Percentiles rank a stretch among this genome's conserved stretches.
These are phyloP conservation scores for Fomitiporia mediterranea DNA, from an alignment of 1,284 basidiomycete species.

Conservation along the genomic window DNA sequence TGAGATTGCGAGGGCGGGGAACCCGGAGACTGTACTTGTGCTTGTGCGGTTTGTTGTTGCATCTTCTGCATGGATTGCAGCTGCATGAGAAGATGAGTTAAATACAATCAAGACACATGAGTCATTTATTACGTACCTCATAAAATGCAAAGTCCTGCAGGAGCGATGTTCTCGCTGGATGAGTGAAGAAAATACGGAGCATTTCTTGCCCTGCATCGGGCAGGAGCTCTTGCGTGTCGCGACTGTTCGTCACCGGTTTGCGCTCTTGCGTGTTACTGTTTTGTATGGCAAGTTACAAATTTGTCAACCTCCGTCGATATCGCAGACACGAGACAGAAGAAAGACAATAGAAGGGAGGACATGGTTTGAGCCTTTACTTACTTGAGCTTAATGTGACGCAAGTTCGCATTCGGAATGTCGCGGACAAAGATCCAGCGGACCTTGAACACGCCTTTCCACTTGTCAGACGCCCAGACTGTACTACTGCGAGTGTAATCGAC, in stretches of 20 bases:
- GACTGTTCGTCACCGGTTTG: slow-evolving; percentile 93
- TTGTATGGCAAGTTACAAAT: slow-evolving; percentile 23
- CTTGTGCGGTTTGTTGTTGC: slow-evolving; percentile 40
- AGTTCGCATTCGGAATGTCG: slow-evolving; percentile 84
- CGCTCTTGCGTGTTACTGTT: slow-evolving; percentile 90
- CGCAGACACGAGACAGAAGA: slow-evolving; percentile 6
- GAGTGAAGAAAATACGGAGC: slow-evolving; percentile 88
- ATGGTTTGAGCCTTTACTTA: slow-evolving; percentile 31
- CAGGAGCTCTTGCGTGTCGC: slow-evolving; percentile 88
- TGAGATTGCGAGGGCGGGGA: slow-evolving; percentile 35
- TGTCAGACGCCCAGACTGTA: slow-evolving; percentile 96
- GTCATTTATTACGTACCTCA: slow-evolving; percentile 51
- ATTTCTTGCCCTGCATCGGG: slow-evolving; percentile 94
- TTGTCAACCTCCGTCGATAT: background rate
- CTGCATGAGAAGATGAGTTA: slow-evolving; percentile 34
- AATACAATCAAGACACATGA: slow-evolving; percentile 6
- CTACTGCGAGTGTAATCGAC: slow-evolving; percentile 83
- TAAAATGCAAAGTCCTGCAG: slow-evolving; percentile 94
- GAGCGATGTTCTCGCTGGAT: slow-evolving; percentile 85
- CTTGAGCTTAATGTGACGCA: slow-evolving; percentile 83
- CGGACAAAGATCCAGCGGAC: slow-evolving; percentile 94
- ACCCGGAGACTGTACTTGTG: slow-evolving; percentile 26
- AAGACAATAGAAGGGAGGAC: background rate
- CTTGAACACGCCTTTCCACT: slow-evolving; percentile 98
- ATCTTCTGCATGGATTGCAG: slow-evolving; percentile 76